Base-by-base conservation (phyloP, 352 stramenopile species). In the Globisporangium spinosum region DNA sequence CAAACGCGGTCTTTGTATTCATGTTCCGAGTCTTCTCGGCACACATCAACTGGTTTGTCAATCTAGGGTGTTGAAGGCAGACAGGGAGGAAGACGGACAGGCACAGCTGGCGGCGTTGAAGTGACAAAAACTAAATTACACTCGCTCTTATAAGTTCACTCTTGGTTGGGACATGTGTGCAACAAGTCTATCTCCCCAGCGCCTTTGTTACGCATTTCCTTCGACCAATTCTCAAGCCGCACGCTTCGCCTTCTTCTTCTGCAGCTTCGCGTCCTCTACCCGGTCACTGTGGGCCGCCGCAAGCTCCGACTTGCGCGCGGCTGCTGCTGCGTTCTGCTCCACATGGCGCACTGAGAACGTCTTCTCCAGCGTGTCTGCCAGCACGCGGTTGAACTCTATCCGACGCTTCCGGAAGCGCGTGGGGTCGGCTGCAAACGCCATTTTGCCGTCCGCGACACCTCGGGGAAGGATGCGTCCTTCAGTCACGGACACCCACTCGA, bases 381-480 rank as follows among this genome's bases (percentile, higher is more conserved):
- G 65, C 9, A 51, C 70, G 61, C 81, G 73, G 53, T 85, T 83
- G 27, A 90, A 79, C 64, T 76, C 67, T 38, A 91, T 61, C 47
- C 72, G 74, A 25, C 69, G 67, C 63, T 77, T 76, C 32, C 85
- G 78, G 17, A 64, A 32, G 51, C 74, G 79, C 47, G 75, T 84
- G 0, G 77, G 71, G 3, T 68, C 75, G 27, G 90, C 62, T 3
- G 75, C 72, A 58, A 78, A 91, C 23, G 70, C 62, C 54, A 73
- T 73, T 54, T 77, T 75, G 15, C 79, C 83, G 34, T 82, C 73
- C 10, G 82, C 80, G 3, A 91, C 84, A 23, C 89, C 87, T 25
- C 79, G 79, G 10, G 89, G 89, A 34, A 96, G 74, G 38, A 96
- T 67, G 5, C 89, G 87, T 0, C 81, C 89, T 67, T 94, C 86